Evolutionary conservation across 2,329 filamentous ascomycete species (phyloP).

Genomic region (Microdochium paspali): DNA sequence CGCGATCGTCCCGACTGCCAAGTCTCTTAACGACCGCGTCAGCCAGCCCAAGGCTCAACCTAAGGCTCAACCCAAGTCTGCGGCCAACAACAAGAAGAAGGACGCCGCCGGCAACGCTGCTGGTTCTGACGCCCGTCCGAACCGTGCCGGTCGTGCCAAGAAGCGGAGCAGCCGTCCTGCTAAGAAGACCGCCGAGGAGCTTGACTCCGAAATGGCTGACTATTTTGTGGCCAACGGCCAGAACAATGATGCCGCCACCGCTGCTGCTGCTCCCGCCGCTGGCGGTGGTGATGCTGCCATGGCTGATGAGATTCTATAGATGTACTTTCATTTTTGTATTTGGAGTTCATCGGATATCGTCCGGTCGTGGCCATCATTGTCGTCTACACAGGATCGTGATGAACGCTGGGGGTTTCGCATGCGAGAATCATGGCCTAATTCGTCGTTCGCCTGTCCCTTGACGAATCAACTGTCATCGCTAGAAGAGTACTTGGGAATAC

Average conservation of each 20-base stretch:
- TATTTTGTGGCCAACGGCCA: conserved; percentile 59
- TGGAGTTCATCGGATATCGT: too few relatives aligned
- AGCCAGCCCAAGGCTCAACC: conserved; percentile 54
- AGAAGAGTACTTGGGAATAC: neutral
- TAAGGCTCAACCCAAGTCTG: conserved; percentile 74
- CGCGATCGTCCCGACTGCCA: conserved; percentile 53
- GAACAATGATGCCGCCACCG: conserved; percentile 33
- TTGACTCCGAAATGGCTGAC: conserved; percentile 96
- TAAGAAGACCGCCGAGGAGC: conserved; percentile 89
- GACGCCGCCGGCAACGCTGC: conserved; percentile 33
- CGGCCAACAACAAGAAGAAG: conserved; percentile 62
- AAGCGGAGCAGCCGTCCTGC: conserved; percentile 49
- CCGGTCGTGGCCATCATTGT: too few relatives aligned
- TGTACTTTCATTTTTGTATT: neutral
- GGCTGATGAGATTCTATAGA: conserved; percentile 54
- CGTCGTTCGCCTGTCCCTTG: neutral
- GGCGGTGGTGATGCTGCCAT: conserved; percentile 48
- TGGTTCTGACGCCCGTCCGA: conserved; percentile 22
- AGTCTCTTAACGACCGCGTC: conserved; percentile 76
- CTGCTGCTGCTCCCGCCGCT: conserved; percentile 34
- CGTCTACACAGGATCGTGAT: too few relatives aligned
- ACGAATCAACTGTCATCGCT: neutral
- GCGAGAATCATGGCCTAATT: neutral
- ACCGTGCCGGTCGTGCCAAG: conserved; percentile 31
- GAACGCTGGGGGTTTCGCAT: neutral